These are phyloP conservation scores for Micractinium sp. DNA, from an alignment of 139 green algal species.

Conservation along the genomic window DNA sequence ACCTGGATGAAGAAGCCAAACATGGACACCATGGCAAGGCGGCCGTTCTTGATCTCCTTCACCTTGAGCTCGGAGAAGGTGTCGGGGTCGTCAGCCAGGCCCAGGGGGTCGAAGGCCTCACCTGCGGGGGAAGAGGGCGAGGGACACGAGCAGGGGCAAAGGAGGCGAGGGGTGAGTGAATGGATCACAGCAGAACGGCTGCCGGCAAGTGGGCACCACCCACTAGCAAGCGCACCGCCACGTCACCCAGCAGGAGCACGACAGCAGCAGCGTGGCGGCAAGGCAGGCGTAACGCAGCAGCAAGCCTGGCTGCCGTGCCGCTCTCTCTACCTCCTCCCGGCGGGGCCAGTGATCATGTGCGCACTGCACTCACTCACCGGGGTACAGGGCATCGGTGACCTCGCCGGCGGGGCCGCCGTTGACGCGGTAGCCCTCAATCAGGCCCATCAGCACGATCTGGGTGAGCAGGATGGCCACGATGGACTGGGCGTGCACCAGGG, in stretches of 20 bases:
- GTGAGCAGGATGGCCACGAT: conserved; percentile 74
- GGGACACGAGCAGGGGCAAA: neutral
- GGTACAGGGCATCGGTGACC: conserved; percentile 88
- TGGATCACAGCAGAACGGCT: neutral
- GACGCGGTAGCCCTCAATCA: conserved; percentile 92
- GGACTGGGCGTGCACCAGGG: conserved; percentile 85
- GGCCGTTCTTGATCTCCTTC: conserved; percentile 96
- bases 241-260: too few species aligned
- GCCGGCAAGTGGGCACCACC: too few species aligned
- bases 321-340: too few species aligned
- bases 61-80: conserved; percentile 83
- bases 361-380: too few species aligned
- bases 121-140: conserved; percentile 41
- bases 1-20: conserved; percentile 82
- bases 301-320: conserved; percentile 77
- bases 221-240: too few species aligned
- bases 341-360: too few species aligned
- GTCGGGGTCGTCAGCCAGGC: conserved; percentile 93
- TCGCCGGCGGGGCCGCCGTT: conserved; percentile 92
- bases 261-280: too few species aligned
- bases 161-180: neutral
- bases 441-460: conserved; percentile 89
- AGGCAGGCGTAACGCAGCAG: neutral
- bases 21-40: conserved; percentile 90
- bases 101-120: conserved; percentile 94